These are phyloP conservation scores for Panus rudis DNA, from an alignment of 768 basidiomycete genomes.

Conservation along the genomic window DNA sequence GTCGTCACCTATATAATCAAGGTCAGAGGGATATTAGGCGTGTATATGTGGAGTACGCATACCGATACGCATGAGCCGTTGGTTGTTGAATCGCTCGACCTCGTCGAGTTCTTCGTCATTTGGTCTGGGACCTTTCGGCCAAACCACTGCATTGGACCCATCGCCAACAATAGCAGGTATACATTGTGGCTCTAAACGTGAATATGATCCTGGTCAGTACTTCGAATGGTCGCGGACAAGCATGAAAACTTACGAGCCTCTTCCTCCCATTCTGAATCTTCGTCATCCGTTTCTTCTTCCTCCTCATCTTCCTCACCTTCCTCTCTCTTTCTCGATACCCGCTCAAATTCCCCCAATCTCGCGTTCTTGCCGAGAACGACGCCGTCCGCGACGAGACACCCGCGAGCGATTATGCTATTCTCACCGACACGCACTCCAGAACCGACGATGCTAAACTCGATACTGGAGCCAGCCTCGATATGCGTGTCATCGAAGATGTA, in stretches of 20 bases:
- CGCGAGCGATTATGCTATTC: constrained; percentile 56
- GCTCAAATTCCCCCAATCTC: constrained; percentile 57
- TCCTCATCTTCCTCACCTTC: constrained; percentile 28
- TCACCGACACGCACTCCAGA: constrained; percentile 66
- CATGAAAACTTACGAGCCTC: constrained; percentile 47
- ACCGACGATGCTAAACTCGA: constrained; percentile 79
- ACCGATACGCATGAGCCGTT: constrained; percentile 74
- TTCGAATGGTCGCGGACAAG: neutral
- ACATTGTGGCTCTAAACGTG: constrained; percentile 39
- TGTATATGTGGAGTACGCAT: too few species aligned
- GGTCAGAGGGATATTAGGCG: constrained; percentile 9
- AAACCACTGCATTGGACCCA: constrained; percentile 72
- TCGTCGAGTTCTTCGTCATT: constrained; percentile 61
- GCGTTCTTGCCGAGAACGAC: constrained; percentile 76
- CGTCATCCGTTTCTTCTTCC: constrained; percentile 24
- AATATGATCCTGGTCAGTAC: constrained; percentile 2
- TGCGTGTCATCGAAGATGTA: constrained; percentile 79
- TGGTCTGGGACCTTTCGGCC: constrained; percentile 59
- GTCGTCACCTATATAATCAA: constrained; percentile 6
- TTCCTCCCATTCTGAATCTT: constrained; percentile 55
- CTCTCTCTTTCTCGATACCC: constrained; percentile 53
- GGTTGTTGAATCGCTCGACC: constrained; percentile 57
- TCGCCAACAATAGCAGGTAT: constrained; percentile 49
- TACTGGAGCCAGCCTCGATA: constrained; percentile 63
- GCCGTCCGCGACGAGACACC: constrained; percentile 77